Evolutionary conservation across 371 early-diverging fungal genomes (phyloP).

Genomic region (Rozella allomycis): DNA sequence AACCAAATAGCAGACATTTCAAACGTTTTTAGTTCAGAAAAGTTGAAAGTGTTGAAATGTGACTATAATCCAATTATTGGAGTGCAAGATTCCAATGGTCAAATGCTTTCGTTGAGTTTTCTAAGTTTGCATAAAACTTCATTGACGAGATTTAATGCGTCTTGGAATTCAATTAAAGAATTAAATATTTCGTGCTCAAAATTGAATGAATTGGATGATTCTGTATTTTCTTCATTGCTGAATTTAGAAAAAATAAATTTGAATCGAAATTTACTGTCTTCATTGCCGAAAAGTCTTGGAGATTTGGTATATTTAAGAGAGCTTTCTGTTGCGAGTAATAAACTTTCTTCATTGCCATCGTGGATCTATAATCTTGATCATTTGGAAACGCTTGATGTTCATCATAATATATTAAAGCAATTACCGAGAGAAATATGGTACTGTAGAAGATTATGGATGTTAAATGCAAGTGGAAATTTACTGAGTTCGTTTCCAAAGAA

Average conservation of each 20-base stretch:
- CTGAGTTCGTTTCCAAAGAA: conserved; percentile 38
- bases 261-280: conserved; percentile 47
- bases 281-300: conserved; percentile 42
- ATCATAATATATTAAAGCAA: conserved; percentile 42
- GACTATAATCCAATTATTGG: conserved; percentile 2
- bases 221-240: conserved; percentile 29
- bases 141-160: conserved; percentile 1
- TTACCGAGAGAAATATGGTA: conserved; percentile 71
- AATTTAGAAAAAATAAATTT: conserved; percentile 34
- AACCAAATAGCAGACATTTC: conserved; percentile 35
- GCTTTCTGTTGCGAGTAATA: conserved; percentile 45
- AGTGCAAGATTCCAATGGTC: too few species aligned
- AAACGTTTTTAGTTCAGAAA: conserved; percentile 6
- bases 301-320: conserved; percentile 15
- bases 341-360: conserved; percentile 31
- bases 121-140: conserved; percentile 4
- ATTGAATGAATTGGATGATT: conserved; percentile 38
- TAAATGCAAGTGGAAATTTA: conserved; percentile 57
- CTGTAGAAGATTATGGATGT: conserved; percentile 33
- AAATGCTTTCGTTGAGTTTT: too few species aligned
- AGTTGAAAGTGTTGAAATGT: not conserved
- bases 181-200: conserved; percentile 46
- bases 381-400: conserved; percentile 31
- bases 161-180: conserved; percentile 6
- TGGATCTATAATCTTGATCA: conserved; percentile 33